Percentiles rank a stretch among this genome's conserved stretches.
Conservation (phyloP, 805 yeast species). For the Metschnikowia baotianmanensis region DNA sequence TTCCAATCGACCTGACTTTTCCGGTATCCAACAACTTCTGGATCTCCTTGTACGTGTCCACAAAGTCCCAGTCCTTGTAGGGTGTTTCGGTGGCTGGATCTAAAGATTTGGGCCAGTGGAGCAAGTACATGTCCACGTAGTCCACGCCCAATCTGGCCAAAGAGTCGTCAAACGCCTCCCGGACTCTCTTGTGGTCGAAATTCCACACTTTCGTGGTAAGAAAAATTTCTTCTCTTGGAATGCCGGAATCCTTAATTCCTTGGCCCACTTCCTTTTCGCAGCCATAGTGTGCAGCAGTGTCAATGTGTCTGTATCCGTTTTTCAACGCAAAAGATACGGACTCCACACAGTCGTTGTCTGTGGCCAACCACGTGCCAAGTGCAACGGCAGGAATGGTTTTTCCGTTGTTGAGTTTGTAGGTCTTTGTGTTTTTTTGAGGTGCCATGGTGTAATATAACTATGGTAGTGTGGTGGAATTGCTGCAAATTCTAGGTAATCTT, state of each 20-base stretch:
- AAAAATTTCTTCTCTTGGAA: conserved; percentile 18
- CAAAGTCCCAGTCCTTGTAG: conserved; percentile 20
- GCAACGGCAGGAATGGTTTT: conserved; percentile 63
- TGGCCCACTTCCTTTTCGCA: conserved; percentile 69
- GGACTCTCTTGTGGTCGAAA: conserved; percentile 13
- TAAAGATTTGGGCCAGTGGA: conserved; percentile 20
- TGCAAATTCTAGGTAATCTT: no score
- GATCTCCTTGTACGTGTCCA: conserved; percentile 34
- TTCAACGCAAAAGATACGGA: conserved; percentile 62
- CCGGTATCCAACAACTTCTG: conserved; percentile 29
- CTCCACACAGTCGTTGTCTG: conserved; percentile 50
- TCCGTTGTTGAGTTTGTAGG: conserved; percentile 58
- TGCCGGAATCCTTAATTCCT: conserved; percentile 42
- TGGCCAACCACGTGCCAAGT: conserved; percentile 70
- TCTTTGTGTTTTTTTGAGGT: conserved; percentile 14
- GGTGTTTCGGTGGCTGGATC: conserved; percentile 13
- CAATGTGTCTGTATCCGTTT: conserved; percentile 74
- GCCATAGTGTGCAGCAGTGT: conserved; percentile 68
- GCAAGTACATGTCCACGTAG: conserved; percentile 20
- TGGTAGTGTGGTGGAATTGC: no score
- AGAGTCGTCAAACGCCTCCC: conserved; percentile 17
- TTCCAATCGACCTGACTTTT: conserved; percentile 18
- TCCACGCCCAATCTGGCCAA: conserved; percentile 18
- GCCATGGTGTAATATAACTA: no score
- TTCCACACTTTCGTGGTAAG: conserved; percentile 21